Evolutionary conservation across 1,284 basidiomycete species (phyloP), one percentile per base, ranked within the genome.

Genomic region (Peniophora sp.): DNA sequence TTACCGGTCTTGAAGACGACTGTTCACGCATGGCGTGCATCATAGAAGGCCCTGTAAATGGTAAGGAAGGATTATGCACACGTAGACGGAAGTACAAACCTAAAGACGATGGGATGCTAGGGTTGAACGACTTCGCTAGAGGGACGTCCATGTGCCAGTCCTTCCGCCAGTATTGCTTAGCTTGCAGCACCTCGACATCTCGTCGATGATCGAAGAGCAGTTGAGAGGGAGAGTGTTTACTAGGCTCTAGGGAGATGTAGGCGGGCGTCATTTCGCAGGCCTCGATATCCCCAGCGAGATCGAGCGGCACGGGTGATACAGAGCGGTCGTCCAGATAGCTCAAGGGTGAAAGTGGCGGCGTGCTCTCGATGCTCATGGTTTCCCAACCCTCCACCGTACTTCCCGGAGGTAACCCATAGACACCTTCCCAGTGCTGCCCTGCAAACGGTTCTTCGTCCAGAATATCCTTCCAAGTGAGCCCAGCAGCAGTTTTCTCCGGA

Each of bases 351-450:
- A 81, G 65, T 9, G 71, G 70, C 1, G 74, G 68, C 0, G 69
- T 68, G 54, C 75, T 76, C 45, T 75, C 74, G 48, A 68, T 63
- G 20, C 69, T 73, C 43, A 60, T 60, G n/a, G 58, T 59, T 45
- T 72, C 71, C 68, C 74, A 73, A 27, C 64, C 60, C 48, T 72
- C 70, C 3, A 68, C 62, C 0, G 68, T 71, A 51, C 68, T 71
- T 32, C 74, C 72, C 15, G 63, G 56, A 32, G 68, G 70, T 24
- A 77, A 55, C 18, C 70, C 75, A 53, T 70, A 78, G 18, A 75
- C 75, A 2, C 85, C 83, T 61, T 86, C 73, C 85, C 86, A 88
- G 56, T 88, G 86, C 53, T 88, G 80, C 6, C 85, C 85, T 63
- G 87, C 81, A 55, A 86, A 85, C 2, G 86, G 85, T 50, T 89